Evolutionary conservation across 441 rosid genomes (phyloP).

Genomic region (Sinapis alba): DNA sequence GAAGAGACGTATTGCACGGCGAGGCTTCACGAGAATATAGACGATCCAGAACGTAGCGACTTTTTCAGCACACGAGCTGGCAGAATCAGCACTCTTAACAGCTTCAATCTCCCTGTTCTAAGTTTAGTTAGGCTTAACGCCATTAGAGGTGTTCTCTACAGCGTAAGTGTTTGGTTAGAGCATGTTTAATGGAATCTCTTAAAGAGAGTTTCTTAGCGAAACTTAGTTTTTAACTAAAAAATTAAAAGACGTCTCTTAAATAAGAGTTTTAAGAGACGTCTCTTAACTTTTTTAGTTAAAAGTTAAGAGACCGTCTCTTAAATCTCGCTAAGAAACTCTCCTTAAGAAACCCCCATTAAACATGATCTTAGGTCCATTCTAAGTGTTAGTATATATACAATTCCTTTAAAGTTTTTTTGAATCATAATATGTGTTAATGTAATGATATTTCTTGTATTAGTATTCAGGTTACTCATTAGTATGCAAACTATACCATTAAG

Average conservation of each 20-base stretch:
- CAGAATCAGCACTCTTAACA: conserved; percentile 47
- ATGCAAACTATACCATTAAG: not conserved
- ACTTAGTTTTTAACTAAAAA: no score
- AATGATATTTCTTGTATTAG: not conserved
- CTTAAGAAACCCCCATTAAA: no score
- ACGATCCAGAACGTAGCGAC: conserved; percentile 49
- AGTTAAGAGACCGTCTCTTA: no score
- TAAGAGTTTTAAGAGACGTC: no score
- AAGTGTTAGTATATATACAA: not conserved
- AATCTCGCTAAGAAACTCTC: no score
- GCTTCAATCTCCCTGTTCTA: conserved; percentile 51
- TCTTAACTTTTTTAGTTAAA: no score
- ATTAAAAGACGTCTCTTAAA: no score
- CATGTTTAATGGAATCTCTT: no score
- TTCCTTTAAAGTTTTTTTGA: not conserved
- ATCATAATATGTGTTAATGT: not conserved
- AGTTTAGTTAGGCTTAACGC: conserved; percentile 50
- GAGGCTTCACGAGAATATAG: conserved; percentile 44
- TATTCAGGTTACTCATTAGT: not conserved
- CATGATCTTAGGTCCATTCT: not conserved
- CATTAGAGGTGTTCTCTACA: conserved; percentile 52
- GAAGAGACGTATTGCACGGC: conserved; percentile 59
- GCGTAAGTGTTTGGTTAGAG: conserved; percentile 35
- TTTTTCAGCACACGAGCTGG: conserved; percentile 55
- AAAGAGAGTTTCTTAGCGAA: no score